These are phyloP conservation scores for Phytophthora sansomeana DNA, from an alignment of 352 stramenopile species.

Conservation along the genomic window DNA sequence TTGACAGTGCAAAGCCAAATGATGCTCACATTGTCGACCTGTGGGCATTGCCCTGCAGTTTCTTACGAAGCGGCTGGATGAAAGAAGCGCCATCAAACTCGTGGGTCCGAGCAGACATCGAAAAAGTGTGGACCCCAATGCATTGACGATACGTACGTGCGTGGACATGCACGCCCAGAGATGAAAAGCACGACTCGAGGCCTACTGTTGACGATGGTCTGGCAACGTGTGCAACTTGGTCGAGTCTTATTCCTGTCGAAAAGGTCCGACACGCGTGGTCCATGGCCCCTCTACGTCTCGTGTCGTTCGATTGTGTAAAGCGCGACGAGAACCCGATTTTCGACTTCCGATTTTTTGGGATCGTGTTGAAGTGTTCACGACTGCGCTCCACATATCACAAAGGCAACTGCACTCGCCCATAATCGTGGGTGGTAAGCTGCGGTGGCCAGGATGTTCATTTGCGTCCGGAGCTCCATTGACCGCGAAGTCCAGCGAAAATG, in stretches of 20 bases:
- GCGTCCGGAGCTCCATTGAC: conserved; percentile 14
- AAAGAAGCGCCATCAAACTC: background rate
- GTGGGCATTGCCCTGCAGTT: conserved; percentile 1
- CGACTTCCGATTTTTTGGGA: background rate
- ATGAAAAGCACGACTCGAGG: background rate
- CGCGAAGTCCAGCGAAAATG: conserved; percentile 9
- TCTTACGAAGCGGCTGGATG: conserved; percentile 20
- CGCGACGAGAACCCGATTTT: conserved; percentile 10
- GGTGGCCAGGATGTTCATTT: conserved; percentile 6
- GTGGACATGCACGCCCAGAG: background rate
- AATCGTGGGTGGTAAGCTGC: no score
- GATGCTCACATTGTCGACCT: background rate
- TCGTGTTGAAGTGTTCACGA: conserved; percentile 2
- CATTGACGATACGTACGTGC: background rate
- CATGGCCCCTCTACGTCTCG: background rate
- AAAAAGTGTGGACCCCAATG: background rate
- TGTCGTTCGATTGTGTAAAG: conserved; percentile 8
- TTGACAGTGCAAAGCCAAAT: background rate
- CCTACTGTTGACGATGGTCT: conserved; percentile 4
- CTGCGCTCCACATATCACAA: background rate
- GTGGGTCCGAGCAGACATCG: background rate
- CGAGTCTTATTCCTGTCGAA: conserved; percentile 16
- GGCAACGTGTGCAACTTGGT: background rate
- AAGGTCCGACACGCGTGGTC: conserved; percentile 30
- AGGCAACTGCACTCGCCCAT: conserved; percentile 3